Evolutionary conservation across 805 yeast species (phyloP).

Genomic region (Dipodascopsis uninucleata): DNA sequence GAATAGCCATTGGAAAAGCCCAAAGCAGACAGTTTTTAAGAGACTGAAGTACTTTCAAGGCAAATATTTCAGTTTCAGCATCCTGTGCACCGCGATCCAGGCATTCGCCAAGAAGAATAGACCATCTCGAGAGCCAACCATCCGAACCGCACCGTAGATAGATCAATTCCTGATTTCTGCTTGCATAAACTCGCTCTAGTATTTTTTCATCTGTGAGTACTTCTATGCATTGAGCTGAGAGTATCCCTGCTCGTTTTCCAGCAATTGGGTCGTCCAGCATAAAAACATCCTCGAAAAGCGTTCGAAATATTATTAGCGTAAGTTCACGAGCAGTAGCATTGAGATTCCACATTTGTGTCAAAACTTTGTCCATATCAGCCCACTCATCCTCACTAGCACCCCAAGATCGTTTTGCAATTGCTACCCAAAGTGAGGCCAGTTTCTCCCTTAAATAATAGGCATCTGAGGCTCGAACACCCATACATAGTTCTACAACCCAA

Average conservation of each 20-base stretch:
- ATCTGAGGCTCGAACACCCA: conserved; percentile 56
- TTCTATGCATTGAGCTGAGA: conserved; percentile 80
- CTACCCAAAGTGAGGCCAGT: conserved; percentile 85
- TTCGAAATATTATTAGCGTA: conserved; percentile 71
- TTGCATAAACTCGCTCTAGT: conserved; percentile 59
- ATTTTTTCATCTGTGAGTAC: conserved; percentile 69
- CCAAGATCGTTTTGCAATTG: conserved; percentile 87
- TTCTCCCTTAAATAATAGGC: conserved; percentile 91
- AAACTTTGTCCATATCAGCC: conserved; percentile 79
- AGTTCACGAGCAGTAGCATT: conserved; percentile 67
- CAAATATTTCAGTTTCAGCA: conserved; percentile 44
- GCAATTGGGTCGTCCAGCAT: conserved; percentile 90
- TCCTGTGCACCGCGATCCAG: conserved; percentile 39
- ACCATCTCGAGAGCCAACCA: conserved; percentile 89
- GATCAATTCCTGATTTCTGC: conserved; percentile 55
- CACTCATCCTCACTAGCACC: conserved; percentile 63
- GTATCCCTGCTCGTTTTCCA: conserved; percentile 66
- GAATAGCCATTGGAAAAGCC: conserved; percentile 75
- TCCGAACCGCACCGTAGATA: conserved; percentile 63
- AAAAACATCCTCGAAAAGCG: conserved; percentile 89
- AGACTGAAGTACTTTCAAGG: conserved; percentile 69
- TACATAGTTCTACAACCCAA: conserved; percentile 80
- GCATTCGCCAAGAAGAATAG: conserved; percentile 49
- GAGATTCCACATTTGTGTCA: conserved; percentile 70
- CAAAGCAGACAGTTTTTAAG: conserved; percentile 88